phyloP scores from a whole-genome alignment of 1,284 basidiomycete genomes.

The Naganishia liquefaciens region DNA sequence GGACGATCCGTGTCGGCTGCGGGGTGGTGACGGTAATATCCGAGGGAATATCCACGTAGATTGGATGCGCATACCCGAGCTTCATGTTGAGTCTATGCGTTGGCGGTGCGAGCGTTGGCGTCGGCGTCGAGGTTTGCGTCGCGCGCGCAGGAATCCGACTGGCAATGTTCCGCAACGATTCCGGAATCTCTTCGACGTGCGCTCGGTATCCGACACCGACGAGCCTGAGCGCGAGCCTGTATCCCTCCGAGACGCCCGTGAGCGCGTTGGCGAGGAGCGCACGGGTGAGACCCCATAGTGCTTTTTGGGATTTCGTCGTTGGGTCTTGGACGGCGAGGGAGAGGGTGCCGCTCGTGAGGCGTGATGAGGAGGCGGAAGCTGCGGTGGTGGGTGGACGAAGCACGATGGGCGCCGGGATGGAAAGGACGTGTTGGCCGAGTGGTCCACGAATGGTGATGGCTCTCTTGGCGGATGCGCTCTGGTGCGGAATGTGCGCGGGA shows the following conservation, averaged over 20 bases:
- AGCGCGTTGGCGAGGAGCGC: slow-evolving; percentile 87
- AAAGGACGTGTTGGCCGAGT: slow-evolving; percentile 69
- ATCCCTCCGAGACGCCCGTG: slow-evolving; percentile 84
- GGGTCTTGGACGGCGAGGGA: slow-evolving; percentile 69
- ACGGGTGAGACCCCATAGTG: slow-evolving; percentile 91
- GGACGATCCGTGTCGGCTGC: slow-evolving; percentile 57
- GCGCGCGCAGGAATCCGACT: slow-evolving; percentile 30
- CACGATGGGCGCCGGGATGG: slow-evolving; percentile 66
- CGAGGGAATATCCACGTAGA: slow-evolving; percentile 76
- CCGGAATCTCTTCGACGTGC: slow-evolving; percentile 79
- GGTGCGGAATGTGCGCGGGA: slow-evolving; percentile 38
- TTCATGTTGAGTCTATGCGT: slow-evolving; percentile 70
- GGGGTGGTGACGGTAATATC: slow-evolving; percentile 66
- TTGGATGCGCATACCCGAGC: slow-evolving; percentile 86
- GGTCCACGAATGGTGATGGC: slow-evolving; percentile 65
- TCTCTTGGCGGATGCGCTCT: slow-evolving; percentile 38
- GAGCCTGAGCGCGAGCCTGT: slow-evolving; percentile 75
- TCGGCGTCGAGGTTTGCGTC: slow-evolving; percentile 35
- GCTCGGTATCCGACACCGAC: slow-evolving; percentile 96
- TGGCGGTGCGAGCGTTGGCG: slow-evolving; percentile 36
- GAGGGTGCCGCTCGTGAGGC: slow-evolving; percentile 35
- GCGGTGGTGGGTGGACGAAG: slow-evolving; percentile 39
- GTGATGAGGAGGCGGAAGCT: slow-evolving; percentile 9
- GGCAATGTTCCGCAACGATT: slow-evolving; percentile 32
- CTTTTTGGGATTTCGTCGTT: slow-evolving; percentile 71